phyloP scores from a whole-genome alignment of 148 eudicot genomes.

The Silene conica region DNA sequence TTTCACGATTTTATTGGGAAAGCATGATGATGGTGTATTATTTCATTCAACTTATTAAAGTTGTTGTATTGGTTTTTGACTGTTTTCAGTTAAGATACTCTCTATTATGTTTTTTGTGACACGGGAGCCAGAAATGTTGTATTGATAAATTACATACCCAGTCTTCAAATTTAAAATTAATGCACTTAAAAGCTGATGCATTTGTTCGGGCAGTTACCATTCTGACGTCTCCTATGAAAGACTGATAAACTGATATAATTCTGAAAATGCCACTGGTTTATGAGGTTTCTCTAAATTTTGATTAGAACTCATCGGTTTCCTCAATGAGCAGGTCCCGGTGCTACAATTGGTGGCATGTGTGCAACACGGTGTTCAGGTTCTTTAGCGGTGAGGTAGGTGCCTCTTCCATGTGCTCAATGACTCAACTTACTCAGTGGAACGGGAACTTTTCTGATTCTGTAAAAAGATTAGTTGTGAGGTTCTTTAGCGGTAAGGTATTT shows the following conservation, averaged over 20 bases:
- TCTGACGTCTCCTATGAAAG: neutral
- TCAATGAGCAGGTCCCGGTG: conserved; percentile 80
- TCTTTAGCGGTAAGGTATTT: neutral
- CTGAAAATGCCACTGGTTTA: neutral
- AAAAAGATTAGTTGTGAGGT: neutral
- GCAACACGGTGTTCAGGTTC: conserved; percentile 99
- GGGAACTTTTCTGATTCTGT: neutral
- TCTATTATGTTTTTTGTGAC: neutral
- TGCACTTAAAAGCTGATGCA: no score
- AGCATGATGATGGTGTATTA: conserved; percentile 2
- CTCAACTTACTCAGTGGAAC: neutral
- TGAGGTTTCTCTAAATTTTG: conserved; percentile 1
- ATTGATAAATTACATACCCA: no score
- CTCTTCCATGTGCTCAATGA: neutral
- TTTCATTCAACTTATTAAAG: neutral
- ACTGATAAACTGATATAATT: neutral
- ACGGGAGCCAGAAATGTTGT: no score
- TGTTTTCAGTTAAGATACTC: neutral
- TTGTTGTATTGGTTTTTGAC: no score
- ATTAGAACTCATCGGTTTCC: neutral
- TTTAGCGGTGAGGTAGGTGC: conserved; percentile 81
- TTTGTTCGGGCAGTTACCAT: neutral
- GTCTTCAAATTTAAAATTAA: no score
- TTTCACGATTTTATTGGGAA: conserved; percentile 4
- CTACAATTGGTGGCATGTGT: conserved; percentile 99